These are phyloP conservation scores for Claviceps sp. DNA, from an alignment of 2,329 filamentous ascomycete species.

Conservation along the genomic window DNA sequence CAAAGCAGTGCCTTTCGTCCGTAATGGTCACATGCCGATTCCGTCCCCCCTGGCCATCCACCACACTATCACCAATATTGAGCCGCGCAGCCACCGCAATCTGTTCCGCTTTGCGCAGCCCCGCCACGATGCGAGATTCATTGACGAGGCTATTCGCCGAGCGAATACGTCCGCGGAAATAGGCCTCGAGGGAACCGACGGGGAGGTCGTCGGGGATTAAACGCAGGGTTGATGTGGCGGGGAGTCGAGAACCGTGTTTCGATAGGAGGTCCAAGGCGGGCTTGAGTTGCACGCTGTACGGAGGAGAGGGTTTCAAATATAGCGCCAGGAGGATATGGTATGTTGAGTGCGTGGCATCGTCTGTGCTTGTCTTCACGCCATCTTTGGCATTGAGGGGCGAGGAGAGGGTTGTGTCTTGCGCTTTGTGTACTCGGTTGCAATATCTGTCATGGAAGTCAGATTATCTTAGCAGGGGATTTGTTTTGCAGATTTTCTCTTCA, in stretches of 20 bases:
- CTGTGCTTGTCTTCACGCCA: constrained; percentile 21
- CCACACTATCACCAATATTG: constrained; percentile 55
- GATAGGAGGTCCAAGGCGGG: constrained; percentile 82
- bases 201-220: constrained; percentile 74
- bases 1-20: constrained; percentile 80
- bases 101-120: constrained; percentile 64
- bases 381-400: constrained; percentile 21
- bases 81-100: constrained; percentile 64
- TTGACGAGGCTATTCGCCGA: constrained; percentile 72
- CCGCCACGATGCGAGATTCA: constrained; percentile 63
- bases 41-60: constrained; percentile 36
- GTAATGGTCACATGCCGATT: constrained; percentile 62
- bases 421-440: constrained; percentile 73
- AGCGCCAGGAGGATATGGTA: constrained; percentile 85
- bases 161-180: constrained; percentile 84
- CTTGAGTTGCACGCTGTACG: constrained; percentile 56
- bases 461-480: background rate
- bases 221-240: constrained; percentile 71
- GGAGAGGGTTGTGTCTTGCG: constrained; percentile 31
- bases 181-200: constrained; percentile 68
- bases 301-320: constrained; percentile 69
- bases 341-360: constrained; percentile 57
- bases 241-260: constrained; percentile 81
- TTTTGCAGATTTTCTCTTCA: background rate
- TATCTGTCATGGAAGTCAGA: constrained; percentile 39